Evolutionary conservation across 1,284 basidiomycete genomes (phyloP).

Genomic region (Cutaneotrichosporon cavernicola): DNA sequence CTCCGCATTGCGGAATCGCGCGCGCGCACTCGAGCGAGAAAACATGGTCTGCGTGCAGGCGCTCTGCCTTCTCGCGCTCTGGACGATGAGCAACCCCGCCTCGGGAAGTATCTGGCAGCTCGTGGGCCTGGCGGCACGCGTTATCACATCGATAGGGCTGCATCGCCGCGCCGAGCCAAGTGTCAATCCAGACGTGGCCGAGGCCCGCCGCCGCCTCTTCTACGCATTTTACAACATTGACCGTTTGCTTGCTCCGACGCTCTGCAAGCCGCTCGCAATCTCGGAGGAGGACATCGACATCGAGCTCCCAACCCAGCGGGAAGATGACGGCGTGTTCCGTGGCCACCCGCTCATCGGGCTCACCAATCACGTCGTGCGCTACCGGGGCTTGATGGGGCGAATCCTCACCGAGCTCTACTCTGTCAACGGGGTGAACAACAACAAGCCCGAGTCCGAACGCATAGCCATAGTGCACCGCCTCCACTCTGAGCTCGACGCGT

Average conservation of each 20-base stretch:
- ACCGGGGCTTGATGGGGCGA: slow-evolving; percentile 32
- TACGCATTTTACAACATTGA: slow-evolving; percentile 43
- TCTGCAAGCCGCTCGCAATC: slow-evolving; percentile 36
- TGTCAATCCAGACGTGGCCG: slow-evolving; percentile 22
- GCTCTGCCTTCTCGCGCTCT: slow-evolving; percentile 34
- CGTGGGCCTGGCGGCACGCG: slow-evolving; percentile 33
- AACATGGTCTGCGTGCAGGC: slow-evolving; percentile 37
- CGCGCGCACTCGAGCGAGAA: slow-evolving; percentile 28
- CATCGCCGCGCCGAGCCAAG: slow-evolving; percentile 33
- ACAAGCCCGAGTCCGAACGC: slow-evolving; percentile 28
- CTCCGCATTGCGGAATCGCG: slow-evolving; percentile 26
- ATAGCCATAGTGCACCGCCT: slow-evolving; percentile 26
- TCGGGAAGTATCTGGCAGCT: slow-evolving; percentile 34
- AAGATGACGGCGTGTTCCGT: slow-evolving; percentile 26
- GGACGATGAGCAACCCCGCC: slow-evolving; percentile 32
- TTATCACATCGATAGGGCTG: slow-evolving; percentile 34
- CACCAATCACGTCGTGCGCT: slow-evolving; percentile 29
- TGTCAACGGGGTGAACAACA: slow-evolving; percentile 32
- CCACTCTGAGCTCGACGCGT: slow-evolving; percentile 28
- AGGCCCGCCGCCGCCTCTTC: slow-evolving; percentile 36
- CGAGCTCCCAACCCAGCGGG: slow-evolving; percentile 28
- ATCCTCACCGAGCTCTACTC: slow-evolving; percentile 33
- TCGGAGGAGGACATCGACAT: slow-evolving; percentile 38
- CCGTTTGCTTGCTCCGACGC: slow-evolving; percentile 32
- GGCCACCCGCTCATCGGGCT: slow-evolving; percentile 17